A percentile compares a stretch with the other conserved stretches of the same genome.
These are phyloP conservation scores for Pseudopyrenochaeta lycopersici DNA, from an alignment of 2,329 filamentous ascomycete genomes.

Conservation along the genomic window DNA sequence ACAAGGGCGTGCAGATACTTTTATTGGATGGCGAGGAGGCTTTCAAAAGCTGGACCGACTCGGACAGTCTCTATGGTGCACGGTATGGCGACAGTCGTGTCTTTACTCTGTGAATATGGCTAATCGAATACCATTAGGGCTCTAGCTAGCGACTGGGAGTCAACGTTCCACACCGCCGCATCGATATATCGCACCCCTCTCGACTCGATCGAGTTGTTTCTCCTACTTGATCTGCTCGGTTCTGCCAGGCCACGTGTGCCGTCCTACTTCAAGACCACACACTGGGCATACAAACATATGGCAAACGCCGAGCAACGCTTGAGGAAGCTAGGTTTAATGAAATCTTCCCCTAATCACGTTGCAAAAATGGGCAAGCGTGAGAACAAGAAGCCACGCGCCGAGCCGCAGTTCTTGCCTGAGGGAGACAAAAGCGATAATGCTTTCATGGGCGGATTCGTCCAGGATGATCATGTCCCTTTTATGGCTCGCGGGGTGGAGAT, in stretches of 20 bases:
- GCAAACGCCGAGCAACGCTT: constrained; percentile 78
- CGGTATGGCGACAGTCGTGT: constrained; percentile 63
- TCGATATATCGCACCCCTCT: constrained; percentile 80
- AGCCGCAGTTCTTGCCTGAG: constrained; percentile 66
- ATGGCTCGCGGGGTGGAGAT: constrained; percentile 87
- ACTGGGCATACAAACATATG: constrained; percentile 90
- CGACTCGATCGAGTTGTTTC: constrained; percentile 84
- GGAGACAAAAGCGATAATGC: constrained; percentile 63
- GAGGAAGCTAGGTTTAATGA: constrained; percentile 71
- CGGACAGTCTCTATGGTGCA: constrained; percentile 89
- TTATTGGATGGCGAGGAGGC: constrained; percentile 96
- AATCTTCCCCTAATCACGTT: constrained; percentile 65
- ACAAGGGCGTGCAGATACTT: constrained; percentile 86
- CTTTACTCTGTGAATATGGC: not conserved
- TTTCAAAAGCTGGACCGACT: constrained; percentile 79
- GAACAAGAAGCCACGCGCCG: constrained; percentile 39
- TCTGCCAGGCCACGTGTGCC: constrained; percentile 73
- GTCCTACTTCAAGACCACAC: constrained; percentile 88
- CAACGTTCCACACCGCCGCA: constrained; percentile 71
- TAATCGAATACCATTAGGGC: constrained; percentile 54
- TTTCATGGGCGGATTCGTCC: constrained; percentile 67
- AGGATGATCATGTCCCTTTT: constrained; percentile 94
- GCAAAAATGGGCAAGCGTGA: constrained; percentile 48
- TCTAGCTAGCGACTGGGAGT: constrained; percentile 85
- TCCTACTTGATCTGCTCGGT: constrained; percentile 89